These are phyloP conservation scores for Serendipita sp. DNA, from an alignment of 768 basidiomycete genomes.

Conservation along the genomic window DNA sequence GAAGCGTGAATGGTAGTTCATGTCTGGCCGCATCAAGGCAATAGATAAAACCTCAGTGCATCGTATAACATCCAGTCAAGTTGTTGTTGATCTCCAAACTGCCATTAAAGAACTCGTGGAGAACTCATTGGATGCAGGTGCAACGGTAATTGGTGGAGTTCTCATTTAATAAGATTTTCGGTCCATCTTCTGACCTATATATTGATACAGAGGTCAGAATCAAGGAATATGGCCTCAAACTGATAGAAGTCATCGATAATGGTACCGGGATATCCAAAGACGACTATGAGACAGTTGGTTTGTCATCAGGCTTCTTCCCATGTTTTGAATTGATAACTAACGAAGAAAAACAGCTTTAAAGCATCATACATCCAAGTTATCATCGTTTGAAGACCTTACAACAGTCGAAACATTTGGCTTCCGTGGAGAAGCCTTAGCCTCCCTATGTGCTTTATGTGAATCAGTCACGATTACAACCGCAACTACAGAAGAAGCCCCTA, in stretches of 20 bases:
- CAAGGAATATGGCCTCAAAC: constrained; percentile 67
- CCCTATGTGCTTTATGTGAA: constrained; percentile 72
- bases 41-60: constrained; percentile 73
- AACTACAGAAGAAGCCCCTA: constrained; percentile 51
- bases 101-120: constrained; percentile 95
- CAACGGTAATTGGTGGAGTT: constrained; percentile 61
- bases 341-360: constrained; percentile 45
- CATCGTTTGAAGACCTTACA: constrained; percentile 55
- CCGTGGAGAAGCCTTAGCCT: constrained; percentile 88
- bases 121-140: constrained; percentile 87
- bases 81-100: constrained; percentile 82
- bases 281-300: constrained; percentile 69
- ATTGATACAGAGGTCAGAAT: constrained; percentile 60
- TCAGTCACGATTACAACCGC: constrained; percentile 56
- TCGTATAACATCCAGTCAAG: constrained; percentile 84
- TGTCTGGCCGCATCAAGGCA: constrained; percentile 24
- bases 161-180: background rate
- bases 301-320: constrained; percentile 13
- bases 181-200: constrained; percentile 4
- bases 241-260: constrained; percentile 84
- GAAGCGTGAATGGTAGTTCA: background rate
- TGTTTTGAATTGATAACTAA: background rate
- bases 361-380: constrained; percentile 85
- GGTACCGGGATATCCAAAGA: constrained; percentile 67
- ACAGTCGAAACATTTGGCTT: constrained; percentile 78